Conservation (phyloP, 2,329 filamentous ascomycete genomes). For the Aureobasidium sp. region DNA sequence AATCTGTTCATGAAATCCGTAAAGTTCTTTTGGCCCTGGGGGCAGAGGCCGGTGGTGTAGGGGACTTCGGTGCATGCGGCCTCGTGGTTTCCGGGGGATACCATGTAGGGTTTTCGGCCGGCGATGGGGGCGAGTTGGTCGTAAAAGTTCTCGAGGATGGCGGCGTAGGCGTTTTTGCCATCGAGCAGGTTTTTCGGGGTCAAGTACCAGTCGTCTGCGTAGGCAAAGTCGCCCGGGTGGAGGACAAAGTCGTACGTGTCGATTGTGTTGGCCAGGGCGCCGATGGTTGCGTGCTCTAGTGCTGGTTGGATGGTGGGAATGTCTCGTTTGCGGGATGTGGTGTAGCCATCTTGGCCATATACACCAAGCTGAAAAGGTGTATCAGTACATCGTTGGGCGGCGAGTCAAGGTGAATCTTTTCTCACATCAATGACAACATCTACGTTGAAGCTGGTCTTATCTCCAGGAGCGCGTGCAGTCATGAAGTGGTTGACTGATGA, state of each 20-base stretch:
- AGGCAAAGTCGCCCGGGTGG: conserved; percentile 51
- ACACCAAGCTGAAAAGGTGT: conserved; percentile 41
- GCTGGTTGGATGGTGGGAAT: conserved; percentile 46
- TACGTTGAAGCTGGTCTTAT: conserved; percentile 48
- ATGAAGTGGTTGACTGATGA: conserved; percentile 48
- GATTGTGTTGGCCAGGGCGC: conserved; percentile 44
- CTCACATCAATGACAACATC: conserved; percentile 50
- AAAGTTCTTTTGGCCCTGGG: conserved; percentile 52
- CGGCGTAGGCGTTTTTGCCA: conserved; percentile 47
- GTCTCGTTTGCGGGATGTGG: conserved; percentile 42
- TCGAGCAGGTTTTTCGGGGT: conserved; percentile 42
- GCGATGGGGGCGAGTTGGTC: conserved; percentile 49
- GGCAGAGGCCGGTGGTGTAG: conserved; percentile 35
- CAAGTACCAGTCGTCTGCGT: conserved; percentile 52
- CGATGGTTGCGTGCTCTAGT: conserved; percentile 54
- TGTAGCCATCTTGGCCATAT: conserved; percentile 43
- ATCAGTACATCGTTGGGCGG: conserved; percentile 16
- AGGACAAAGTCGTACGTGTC: conserved; percentile 51
- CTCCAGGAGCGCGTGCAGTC: conserved; percentile 48
- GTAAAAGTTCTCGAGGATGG: conserved; percentile 53
- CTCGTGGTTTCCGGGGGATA: conserved; percentile 54
- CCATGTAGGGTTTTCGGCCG: conserved; percentile 51
- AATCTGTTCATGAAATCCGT: conserved; percentile 51
- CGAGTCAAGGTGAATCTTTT: too few species aligned
- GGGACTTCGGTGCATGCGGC: conserved; percentile 31